Evolutionary conservation across 2,329 filamentous ascomycete genomes (phyloP).

Genomic region (Paraconiothyrium sp.): DNA sequence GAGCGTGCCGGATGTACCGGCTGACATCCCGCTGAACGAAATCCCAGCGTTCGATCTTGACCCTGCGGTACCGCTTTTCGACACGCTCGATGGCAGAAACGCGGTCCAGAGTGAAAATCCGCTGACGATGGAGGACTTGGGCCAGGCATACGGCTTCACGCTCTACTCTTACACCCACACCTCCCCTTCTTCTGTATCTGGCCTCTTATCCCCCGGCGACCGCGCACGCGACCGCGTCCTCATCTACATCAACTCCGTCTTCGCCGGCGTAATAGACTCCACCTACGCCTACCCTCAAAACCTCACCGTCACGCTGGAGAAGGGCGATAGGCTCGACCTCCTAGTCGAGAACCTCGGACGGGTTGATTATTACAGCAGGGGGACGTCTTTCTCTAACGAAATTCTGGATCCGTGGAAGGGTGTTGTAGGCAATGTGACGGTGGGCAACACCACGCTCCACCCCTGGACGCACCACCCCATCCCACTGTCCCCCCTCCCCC

Average conservation of each 20-base stretch:
- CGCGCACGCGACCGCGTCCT: constrained; percentile 58
- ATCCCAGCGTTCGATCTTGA: constrained; percentile 52
- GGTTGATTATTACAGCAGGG: too few species aligned
- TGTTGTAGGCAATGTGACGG: constrained; percentile 54
- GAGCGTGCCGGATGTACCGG: constrained; percentile 51
- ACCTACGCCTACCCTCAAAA: constrained; percentile 53
- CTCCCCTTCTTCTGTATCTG: constrained; percentile 35
- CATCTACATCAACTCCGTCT: constrained; percentile 57
- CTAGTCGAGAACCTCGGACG: constrained; percentile 63
- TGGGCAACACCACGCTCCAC: constrained; percentile 47
- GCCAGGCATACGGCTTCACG: constrained; percentile 57
- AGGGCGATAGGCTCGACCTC: constrained; percentile 55
- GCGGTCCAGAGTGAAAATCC: constrained; percentile 39
- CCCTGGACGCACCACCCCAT: constrained; percentile 35
- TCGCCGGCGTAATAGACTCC: constrained; percentile 58
- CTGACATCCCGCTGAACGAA: constrained; percentile 42
- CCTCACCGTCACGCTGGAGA: constrained; percentile 50
- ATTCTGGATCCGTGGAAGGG: too few species aligned
- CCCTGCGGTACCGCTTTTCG: constrained; percentile 52
- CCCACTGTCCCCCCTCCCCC: too few species aligned
- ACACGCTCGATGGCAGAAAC: constrained; percentile 33
- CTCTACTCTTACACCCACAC: constrained; percentile 58
- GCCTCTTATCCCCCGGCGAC: constrained; percentile 55
- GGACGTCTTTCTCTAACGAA: too few species aligned
- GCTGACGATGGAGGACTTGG: constrained; percentile 58